Conservation (phyloP, 495 filamentous ascomycete species). For the Acidiella bohemica region DNA sequence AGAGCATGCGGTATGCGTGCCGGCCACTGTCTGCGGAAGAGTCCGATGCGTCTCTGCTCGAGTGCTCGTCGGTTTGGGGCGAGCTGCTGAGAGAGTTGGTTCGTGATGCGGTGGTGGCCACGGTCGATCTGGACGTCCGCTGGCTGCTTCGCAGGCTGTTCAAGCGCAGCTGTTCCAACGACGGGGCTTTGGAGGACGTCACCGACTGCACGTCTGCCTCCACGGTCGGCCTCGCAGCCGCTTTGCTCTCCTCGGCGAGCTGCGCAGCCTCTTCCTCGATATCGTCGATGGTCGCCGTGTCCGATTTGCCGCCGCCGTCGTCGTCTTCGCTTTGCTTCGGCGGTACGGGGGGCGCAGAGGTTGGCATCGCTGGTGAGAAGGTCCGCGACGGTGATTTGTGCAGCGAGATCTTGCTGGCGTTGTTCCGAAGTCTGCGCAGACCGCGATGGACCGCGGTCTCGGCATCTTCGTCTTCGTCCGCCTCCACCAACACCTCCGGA, state of each 20-base stretch:
- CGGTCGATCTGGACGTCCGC: conserved; percentile 11
- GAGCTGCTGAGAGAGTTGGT: conserved; percentile 23
- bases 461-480: conserved; percentile 10
- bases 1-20: conserved; percentile 22
- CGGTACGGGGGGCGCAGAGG: background rate
- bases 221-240: background rate
- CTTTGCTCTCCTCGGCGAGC: conserved; percentile 2
- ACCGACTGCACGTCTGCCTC: conserved; percentile 16
- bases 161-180: conserved; percentile 20
- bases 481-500: background rate
- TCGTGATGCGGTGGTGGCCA: conserved; percentile 20
- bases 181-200: conserved; percentile 12
- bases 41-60: conserved; percentile 10
- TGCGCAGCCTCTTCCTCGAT: conserved; percentile 14
- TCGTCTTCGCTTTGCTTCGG: background rate
- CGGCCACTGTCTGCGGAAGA: conserved; percentile 18
- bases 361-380: background rate
- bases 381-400: background rate
- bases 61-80: conserved; percentile 17
- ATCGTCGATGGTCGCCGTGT: conserved; percentile 12
- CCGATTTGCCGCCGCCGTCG: conserved; percentile 5
- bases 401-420: conserved; percentile 10
- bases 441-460: background rate
- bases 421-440: background rate
- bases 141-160: conserved; percentile 19